Evolutionary conservation across 108 stramenopile genomes (phyloP), one percentile per base, ranked within the genome.

Genomic region (Cyclotella distinguenda): DNA sequence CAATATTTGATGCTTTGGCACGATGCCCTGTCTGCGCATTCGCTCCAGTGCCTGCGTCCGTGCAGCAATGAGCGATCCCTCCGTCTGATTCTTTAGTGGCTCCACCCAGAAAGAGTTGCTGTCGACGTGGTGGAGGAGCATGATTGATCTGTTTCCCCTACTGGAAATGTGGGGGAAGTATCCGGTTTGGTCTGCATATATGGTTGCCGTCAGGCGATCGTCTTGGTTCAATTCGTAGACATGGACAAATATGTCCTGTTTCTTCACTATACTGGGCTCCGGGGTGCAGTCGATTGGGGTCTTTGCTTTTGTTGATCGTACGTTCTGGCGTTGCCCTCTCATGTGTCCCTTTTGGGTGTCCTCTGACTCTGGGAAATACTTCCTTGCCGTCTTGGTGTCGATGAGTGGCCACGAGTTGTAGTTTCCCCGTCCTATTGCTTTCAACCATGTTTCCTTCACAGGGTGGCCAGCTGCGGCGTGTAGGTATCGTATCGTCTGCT

Each of bases 81-180:
- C 40, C 6, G 52, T 47, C 46, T 39, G 26, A 22, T 45, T 55
- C 33, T 58, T 69, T 36, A 63, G 61, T 19, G 68, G 73, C 60
- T 71, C 63, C 6, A 22, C 46, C 31, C 64, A 31, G 21, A 85
- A 82, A 60, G 38, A 45, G 49, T 85, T 82, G 51, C 49, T 52
- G 51, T 85, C 80, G 42, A 75, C 50, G 33, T 79, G 60, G 27
- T 77, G 68, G 6, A 80, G 21, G 15, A 77, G 19, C 63, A 68
- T 68, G 6, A 25, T n/a, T 11, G 56, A 38, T 36, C 28, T 8
- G 30, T 68, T 44, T 0, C 54, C 55, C 23, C 13, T 18, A 51
- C 66, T 57, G 15, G 66, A 68, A 3, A 32, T 18, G 35, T 43
- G 40, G 10, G 57, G 68, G 36, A 69, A 60, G 21, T 40, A 36